These are phyloP conservation scores for Orobanche coerulescens DNA, from an alignment of 257 asterid genomes.

Conservation along the genomic window DNA sequence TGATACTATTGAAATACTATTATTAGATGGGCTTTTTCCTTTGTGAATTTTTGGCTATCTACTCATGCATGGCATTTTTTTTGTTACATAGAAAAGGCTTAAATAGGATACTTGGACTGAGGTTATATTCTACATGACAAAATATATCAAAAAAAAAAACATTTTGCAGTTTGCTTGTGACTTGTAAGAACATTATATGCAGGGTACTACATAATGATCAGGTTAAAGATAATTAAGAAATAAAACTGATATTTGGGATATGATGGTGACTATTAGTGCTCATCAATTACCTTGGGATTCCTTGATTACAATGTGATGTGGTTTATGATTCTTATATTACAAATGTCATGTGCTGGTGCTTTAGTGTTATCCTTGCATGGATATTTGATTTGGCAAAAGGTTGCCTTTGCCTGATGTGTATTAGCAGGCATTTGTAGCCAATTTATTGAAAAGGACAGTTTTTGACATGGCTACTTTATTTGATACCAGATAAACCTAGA, in stretches of 20 bases:
- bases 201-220: slow-evolving; percentile 1
- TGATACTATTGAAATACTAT: background rate
- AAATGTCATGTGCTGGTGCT: background rate
- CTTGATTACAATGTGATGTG: background rate
- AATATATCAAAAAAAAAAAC: background rate
- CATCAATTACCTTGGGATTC: background rate
- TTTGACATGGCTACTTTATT: background rate
- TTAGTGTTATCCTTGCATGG: slow-evolving; percentile 12
- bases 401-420: background rate
- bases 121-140: background rate
- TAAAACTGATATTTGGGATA: background rate
- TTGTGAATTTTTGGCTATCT: background rate
- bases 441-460: background rate
- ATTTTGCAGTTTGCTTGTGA: slow-evolving; percentile 1
- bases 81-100: too few relatives aligned
- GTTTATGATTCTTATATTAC: slow-evolving; percentile 3
- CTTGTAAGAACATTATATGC: slow-evolving; percentile 7
- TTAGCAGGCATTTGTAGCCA: background rate
- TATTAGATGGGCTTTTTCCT: background rate
- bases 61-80: too few relatives aligned
- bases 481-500: background rate
- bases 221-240: background rate
- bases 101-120: too few relatives aligned
- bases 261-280: background rate
- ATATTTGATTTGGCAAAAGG: background rate